These are phyloP conservation scores for Linnemannia hyalina DNA, from an alignment of 192 early-diverging fungal species.

Conservation along the genomic window DNA sequence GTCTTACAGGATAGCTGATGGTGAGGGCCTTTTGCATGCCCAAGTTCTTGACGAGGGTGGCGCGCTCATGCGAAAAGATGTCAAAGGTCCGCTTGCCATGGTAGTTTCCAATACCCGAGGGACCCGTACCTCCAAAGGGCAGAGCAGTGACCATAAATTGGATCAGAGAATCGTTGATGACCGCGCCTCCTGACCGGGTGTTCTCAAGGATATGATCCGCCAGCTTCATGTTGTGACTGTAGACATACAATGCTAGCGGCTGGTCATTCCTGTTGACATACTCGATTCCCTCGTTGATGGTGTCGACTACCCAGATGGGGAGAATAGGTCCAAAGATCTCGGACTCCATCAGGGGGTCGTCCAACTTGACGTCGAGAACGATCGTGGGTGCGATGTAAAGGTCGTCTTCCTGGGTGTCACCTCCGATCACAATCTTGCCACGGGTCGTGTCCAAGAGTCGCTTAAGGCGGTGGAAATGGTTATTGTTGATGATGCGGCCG, in stretches of 20 bases:
- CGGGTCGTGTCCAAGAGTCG: slow-evolving; percentile 61
- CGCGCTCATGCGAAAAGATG: slow-evolving; percentile 83
- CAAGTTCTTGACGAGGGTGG: slow-evolving; percentile 66
- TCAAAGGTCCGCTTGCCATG: slow-evolving; percentile 84
- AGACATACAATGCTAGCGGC: slow-evolving; percentile 88
- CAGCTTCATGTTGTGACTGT: slow-evolving; percentile 64
- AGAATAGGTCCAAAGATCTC: slow-evolving; percentile 96
- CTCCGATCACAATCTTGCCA: slow-evolving; percentile 72
- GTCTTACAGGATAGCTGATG: slow-evolving; percentile 49
- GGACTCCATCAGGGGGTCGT: slow-evolving; percentile 77
- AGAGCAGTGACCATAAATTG: slow-evolving; percentile 67
- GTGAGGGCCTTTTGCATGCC: slow-evolving; percentile 50
- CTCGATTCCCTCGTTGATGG: slow-evolving; percentile 72
- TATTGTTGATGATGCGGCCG: slow-evolving; percentile 70
- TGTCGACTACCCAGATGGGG: slow-evolving; percentile 79
- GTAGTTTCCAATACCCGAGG: slow-evolving; percentile 89
- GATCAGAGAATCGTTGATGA: slow-evolving; percentile 86
- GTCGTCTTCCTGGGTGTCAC: slow-evolving; percentile 69
- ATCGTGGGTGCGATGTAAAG: slow-evolving; percentile 88
- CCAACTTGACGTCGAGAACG: slow-evolving; percentile 75
- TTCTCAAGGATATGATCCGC: slow-evolving; percentile 71
- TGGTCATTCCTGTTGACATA: slow-evolving; percentile 73
- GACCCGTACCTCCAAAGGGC: slow-evolving; percentile 93
- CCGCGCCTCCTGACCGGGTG: slow-evolving; percentile 81
- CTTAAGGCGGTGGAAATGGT: slow-evolving; percentile 75